Conservation (phyloP, 495 filamentous ascomycete genomes). For the Massariosphaeria phaeospora region DNA sequence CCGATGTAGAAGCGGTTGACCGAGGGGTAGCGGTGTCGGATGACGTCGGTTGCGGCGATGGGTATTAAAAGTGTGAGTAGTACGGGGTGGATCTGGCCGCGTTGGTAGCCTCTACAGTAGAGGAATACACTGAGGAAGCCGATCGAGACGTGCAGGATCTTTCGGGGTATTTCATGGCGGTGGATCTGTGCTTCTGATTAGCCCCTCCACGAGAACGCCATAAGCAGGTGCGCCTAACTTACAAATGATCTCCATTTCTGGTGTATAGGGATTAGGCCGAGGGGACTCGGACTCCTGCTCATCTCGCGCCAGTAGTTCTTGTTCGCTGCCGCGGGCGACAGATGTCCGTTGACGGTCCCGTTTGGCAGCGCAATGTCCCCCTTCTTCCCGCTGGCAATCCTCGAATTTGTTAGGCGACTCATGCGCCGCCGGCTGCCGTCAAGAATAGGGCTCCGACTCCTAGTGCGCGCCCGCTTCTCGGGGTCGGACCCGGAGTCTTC, state of each 20-base stretch:
- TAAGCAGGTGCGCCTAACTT: constrained; percentile 20
- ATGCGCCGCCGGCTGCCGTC: constrained; percentile 32
- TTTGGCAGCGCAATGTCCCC: constrained; percentile 23
- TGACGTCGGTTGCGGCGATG: constrained; percentile 72
- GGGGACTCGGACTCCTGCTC: constrained; percentile 80
- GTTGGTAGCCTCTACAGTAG: constrained; percentile 71
- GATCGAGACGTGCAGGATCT: constrained; percentile 83
- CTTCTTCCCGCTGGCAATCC: constrained; percentile 21
- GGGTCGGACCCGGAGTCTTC: constrained; percentile 33
- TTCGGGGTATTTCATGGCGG: constrained; percentile 72
- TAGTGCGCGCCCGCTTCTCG: constrained; percentile 36
- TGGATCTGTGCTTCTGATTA: constrained; percentile 47
- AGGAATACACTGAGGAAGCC: constrained; percentile 84
- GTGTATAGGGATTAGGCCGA: constrained; percentile 95
- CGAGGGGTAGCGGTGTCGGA: constrained; percentile 71
- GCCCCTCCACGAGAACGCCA: neutral
- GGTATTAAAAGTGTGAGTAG: constrained; percentile 82
- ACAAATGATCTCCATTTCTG: constrained; percentile 65
- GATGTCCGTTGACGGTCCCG: constrained; percentile 58
- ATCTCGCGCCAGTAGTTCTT: constrained; percentile 68
- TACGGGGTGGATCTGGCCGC: constrained; percentile 69
- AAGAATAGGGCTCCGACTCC: constrained; percentile 36
- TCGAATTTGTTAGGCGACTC: constrained; percentile 30
- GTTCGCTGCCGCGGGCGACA: constrained; percentile 57
- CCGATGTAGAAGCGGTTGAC: constrained; percentile 87